A percentile compares a stretch with the other conserved stretches of the same genome.
Conservation (phyloP, 2,329 filamentous ascomycete genomes). For the Huntiella moniliformis region DNA sequence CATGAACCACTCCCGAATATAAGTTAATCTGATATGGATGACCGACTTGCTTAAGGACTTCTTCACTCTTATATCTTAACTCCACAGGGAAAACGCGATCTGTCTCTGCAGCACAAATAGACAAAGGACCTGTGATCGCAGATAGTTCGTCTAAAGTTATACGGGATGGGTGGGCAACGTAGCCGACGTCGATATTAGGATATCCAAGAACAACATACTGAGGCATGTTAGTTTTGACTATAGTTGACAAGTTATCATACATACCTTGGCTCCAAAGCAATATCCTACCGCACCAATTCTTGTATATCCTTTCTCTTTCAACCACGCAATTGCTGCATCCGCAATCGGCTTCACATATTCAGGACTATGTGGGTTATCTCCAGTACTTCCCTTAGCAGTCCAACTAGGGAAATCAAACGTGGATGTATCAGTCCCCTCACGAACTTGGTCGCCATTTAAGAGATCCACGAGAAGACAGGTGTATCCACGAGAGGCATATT, state of each 20-base stretch:
- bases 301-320: slow-evolving; percentile 36
- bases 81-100: slow-evolving; percentile 47
- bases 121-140: slow-evolving; percentile 46
- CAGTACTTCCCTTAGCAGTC: slow-evolving; percentile 23
- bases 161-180: slow-evolving; percentile 59
- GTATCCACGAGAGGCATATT: slow-evolving; percentile 19
- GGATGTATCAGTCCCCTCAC: slow-evolving; percentile 1
- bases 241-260: not conserved
- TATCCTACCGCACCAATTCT: slow-evolving; percentile 50
- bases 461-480: slow-evolving; percentile 18
- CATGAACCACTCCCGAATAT: slow-evolving; percentile 52
- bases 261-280: slow-evolving; percentile 55
- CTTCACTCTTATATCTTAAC: slow-evolving; percentile 45
- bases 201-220: slow-evolving; percentile 53
- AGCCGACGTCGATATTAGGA: slow-evolving; percentile 49
- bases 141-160: slow-evolving; percentile 47
- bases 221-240: not conserved
- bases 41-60: slow-evolving; percentile 36
- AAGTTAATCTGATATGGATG: slow-evolving; percentile 59
- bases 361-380: slow-evolving; percentile 25
- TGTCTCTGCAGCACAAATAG: slow-evolving; percentile 45
- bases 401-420: slow-evolving; percentile 27
- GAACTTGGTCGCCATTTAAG: slow-evolving; percentile 18
- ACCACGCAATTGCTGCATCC: slow-evolving; percentile 27
- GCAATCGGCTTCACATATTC: slow-evolving; percentile 18